Evolutionary conservation across 345 rosid genomes (phyloP), one percentile per base, ranked within the genome.

Genomic region (Bruguiera parviflora): DNA sequence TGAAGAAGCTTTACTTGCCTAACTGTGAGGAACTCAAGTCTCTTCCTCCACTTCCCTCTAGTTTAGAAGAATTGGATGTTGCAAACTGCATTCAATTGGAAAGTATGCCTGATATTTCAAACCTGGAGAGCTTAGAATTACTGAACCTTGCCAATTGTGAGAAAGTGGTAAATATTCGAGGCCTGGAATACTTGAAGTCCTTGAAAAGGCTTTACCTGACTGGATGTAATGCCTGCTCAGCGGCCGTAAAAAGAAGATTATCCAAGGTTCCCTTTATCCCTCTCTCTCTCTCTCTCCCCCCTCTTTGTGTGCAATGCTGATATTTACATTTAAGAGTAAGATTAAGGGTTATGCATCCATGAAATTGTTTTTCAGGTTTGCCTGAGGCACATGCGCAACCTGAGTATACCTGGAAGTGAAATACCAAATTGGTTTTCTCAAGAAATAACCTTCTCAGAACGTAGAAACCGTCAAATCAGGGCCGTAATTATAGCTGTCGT

Each of bases 351-450:
- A 0, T 5, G 7, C 10, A 39, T 39, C 10, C 25, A 55, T 15
- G 52, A 55, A 4, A 21, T 55, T 55, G 27, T 55, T 55, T 10
- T 61, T 64, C 77, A 88, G 91, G 90, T 63, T 64, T 69, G 58
- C 70, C 29, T 88, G 71, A 87, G 74, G 79, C 69, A 73, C 58
- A 32, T 87, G 37, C 35, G 29, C 67, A 53, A 74, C 71, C 71
- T 85, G 37, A 84, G 88, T 63, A 65, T 90, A 63, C 92, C 94
- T 20, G 94, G 92, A 61, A 82, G 84, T 62, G 74, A 63, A 49
- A 66, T 84, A 31, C 94, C 93, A 13, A 59, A 67, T 53, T 90
- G 93, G 93, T 81, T 85, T 72, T 58, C 76, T 37, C 82, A 70
- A 52, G 83, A 78, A 8, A 49, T 37, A 13, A 68, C 22, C 1